phyloP scores from a whole-genome alignment of 352 stramenopile species.

The Phytophthora brassicae region DNA sequence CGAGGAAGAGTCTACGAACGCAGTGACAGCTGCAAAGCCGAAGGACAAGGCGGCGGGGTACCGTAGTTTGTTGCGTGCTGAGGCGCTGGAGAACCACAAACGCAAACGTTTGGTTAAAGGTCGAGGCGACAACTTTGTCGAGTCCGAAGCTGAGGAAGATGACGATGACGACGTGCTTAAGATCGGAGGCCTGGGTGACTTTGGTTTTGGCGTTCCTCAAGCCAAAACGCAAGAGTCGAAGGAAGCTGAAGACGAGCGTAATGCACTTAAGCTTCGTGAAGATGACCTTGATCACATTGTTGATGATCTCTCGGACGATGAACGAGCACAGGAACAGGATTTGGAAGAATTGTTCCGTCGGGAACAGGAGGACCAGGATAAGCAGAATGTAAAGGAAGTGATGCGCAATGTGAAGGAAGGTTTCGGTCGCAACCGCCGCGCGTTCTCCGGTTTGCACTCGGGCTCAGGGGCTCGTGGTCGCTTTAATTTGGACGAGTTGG shows the following conservation, averaged over 20 bases:
- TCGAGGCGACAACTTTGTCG: constrained; percentile 59
- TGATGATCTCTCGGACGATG: constrained; percentile 84
- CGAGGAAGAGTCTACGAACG: not conserved
- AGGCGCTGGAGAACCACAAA: constrained; percentile 54
- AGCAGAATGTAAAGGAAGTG: constrained; percentile 75
- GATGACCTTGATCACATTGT: constrained; percentile 87
- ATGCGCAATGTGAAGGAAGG: constrained; percentile 90
- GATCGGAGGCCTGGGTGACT: constrained; percentile 81
- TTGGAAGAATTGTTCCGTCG: constrained; percentile 76
- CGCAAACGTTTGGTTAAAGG: constrained; percentile 60
- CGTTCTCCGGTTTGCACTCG: constrained; percentile 57
- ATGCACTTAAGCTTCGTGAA: constrained; percentile 69
- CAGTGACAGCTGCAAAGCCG: constrained; percentile 17
- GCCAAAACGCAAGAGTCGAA: constrained; percentile 69
- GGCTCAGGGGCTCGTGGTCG: constrained; percentile 65
- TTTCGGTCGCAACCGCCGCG: constrained; percentile 80
- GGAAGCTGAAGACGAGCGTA: constrained; percentile 77
- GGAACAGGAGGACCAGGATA: constrained; percentile 69
- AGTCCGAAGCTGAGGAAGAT: constrained; percentile 85
- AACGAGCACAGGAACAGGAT: constrained; percentile 62
- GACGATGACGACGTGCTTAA: constrained; percentile 84
- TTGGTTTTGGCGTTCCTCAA: constrained; percentile 81
- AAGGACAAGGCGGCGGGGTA: constrained; percentile 72
- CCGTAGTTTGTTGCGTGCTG: constrained; percentile 60
- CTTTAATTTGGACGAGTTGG: constrained; percentile 83